These are phyloP conservation scores for Austroboletus novae-zelandiae DNA, from an alignment of 1,284 basidiomycete species.

Conservation along the genomic window DNA sequence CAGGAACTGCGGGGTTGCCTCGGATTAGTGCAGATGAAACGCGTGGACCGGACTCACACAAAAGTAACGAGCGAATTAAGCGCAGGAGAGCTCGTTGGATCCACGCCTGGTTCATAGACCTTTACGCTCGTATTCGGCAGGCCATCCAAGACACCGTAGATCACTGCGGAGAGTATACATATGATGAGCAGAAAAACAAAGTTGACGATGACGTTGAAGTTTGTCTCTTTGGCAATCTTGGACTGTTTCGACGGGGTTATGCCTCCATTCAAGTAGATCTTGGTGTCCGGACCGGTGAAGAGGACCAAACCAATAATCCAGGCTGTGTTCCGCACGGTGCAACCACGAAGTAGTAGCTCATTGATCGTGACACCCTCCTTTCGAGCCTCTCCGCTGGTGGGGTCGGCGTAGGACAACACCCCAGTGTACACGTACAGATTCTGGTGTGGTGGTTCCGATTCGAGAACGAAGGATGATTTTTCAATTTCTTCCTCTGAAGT, in stretches of 20 bases:
- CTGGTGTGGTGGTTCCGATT: slow-evolving; percentile 91
- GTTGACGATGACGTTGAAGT: slow-evolving; percentile 97
- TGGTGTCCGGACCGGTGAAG: slow-evolving; percentile 94
- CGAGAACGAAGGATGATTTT: slow-evolving; percentile 81
- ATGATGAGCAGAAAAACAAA: slow-evolving; percentile 80
- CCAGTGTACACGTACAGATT: slow-evolving; percentile 93
- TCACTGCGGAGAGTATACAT: slow-evolving; percentile 72
- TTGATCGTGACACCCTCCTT: slow-evolving; percentile 83
- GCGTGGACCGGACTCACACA: slow-evolving; percentile 55
- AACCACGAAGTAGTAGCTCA: slow-evolving; percentile 90
- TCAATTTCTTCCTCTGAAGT: slow-evolving; percentile 91
- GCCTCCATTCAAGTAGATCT: slow-evolving; percentile 97
- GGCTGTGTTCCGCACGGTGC: slow-evolving; percentile 87
- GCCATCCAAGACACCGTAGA: slow-evolving; percentile 73
- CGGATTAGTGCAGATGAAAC: slow-evolving; percentile 6
- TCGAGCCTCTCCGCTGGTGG: slow-evolving; percentile 48
- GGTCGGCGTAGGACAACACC: slow-evolving; percentile 73
- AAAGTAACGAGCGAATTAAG: slow-evolving; percentile 89
- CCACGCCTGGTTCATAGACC: slow-evolving; percentile 69
- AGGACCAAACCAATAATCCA: slow-evolving; percentile 95
- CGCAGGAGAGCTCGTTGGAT: slow-evolving; percentile 59
- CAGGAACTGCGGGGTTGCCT: slow-evolving; percentile 54
- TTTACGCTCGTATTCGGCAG: slow-evolving; percentile 65
- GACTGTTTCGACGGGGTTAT: slow-evolving; percentile 90
- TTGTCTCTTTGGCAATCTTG: slow-evolving; percentile 98